Evolutionary conservation across 768 basidiomycete species (phyloP).

Genomic region (Rhizopogon salebrosus): DNA sequence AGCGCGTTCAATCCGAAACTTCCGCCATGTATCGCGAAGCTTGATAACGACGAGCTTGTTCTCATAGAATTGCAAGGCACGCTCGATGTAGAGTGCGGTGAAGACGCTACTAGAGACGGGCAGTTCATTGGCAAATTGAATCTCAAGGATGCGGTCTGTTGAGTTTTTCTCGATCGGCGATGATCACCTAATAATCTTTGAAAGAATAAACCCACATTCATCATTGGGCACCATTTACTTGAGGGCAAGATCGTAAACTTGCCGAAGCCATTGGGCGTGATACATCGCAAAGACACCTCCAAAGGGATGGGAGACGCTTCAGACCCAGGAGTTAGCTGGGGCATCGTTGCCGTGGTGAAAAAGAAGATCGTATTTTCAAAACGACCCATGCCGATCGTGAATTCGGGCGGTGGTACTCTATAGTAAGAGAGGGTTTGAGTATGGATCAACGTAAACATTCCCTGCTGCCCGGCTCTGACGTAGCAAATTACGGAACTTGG

Average conservation of each 20-base stretch:
- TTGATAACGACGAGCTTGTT: slow-evolving; percentile 76
- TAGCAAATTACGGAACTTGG: not conserved
- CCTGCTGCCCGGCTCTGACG: not conserved
- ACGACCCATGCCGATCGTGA: slow-evolving; percentile 70
- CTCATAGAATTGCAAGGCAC: slow-evolving; percentile 86
- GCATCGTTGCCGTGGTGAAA: slow-evolving; percentile 66
- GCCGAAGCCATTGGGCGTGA: slow-evolving; percentile 77
- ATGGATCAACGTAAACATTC: not conserved
- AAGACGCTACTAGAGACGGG: slow-evolving; percentile 51
- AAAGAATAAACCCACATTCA: slow-evolving; percentile 75
- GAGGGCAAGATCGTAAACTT: slow-evolving; percentile 80
- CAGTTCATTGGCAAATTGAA: slow-evolving; percentile 75
- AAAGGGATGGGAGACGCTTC: slow-evolving; percentile 1
- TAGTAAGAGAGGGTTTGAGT: not conserved
- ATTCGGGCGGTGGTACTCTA: slow-evolving; percentile 13
- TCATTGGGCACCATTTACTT: slow-evolving; percentile 85
- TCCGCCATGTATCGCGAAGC: slow-evolving; percentile 58
- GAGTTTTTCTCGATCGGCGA: not conserved
- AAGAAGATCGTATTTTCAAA: slow-evolving; percentile 82
- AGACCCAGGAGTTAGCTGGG: slow-evolving; percentile 38
- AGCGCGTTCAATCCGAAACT: slow-evolving; percentile 38
- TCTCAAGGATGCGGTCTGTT: slow-evolving; percentile 57
- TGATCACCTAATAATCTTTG: slow-evolving; percentile 3
- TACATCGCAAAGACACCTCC: slow-evolving; percentile 38
- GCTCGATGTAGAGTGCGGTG: slow-evolving; percentile 59